Percentiles rank a stretch among this genome's conserved stretches.
Conservation (phyloP, 2,329 filamentous ascomycete species). For the Fusarium sp. region DNA sequence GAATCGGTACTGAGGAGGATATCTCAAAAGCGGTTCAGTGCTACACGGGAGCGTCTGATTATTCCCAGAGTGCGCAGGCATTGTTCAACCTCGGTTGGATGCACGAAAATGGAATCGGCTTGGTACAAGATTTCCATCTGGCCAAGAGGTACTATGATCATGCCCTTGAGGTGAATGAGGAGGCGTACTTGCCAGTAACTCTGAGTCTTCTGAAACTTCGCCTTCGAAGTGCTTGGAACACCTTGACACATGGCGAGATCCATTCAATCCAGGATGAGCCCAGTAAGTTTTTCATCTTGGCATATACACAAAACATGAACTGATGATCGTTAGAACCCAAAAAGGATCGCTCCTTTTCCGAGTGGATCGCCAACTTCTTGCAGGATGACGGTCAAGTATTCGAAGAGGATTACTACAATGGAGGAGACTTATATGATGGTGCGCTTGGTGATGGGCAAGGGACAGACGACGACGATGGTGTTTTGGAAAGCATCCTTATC, state of each 20-base stretch:
- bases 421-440: conserved; percentile 66
- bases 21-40: conserved; percentile 91
- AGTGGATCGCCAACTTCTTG: conserved; percentile 90
- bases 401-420: conserved; percentile 70
- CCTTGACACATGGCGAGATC: conserved; percentile 86
- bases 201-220: conserved; percentile 88
- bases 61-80: conserved; percentile 91
- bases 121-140: conserved; percentile 95
- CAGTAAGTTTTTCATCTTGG: conserved; percentile 65
- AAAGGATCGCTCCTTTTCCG: conserved; percentile 81
- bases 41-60: conserved; percentile 92
- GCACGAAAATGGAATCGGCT: conserved; percentile 95
- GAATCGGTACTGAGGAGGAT: conserved; percentile 78
- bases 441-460: conserved; percentile 71
- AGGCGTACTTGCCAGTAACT: conserved; percentile 93
- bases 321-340: conserved; percentile 67
- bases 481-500: conserved; percentile 88
- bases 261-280: conserved; percentile 94
- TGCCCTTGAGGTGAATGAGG: conserved; percentile 88
- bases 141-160: conserved; percentile 97
- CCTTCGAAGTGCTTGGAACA: conserved; percentile 92
- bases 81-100: conserved; percentile 99
- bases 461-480: conserved; percentile 75
- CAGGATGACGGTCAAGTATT: conserved; percentile 75
- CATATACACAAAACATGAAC: not conserved